A percentile compares a stretch with the other conserved stretches of the same genome.
These are phyloP conservation scores for Globisporangium polare DNA, from an alignment of 352 stramenopile species.

Conservation along the genomic window DNA sequence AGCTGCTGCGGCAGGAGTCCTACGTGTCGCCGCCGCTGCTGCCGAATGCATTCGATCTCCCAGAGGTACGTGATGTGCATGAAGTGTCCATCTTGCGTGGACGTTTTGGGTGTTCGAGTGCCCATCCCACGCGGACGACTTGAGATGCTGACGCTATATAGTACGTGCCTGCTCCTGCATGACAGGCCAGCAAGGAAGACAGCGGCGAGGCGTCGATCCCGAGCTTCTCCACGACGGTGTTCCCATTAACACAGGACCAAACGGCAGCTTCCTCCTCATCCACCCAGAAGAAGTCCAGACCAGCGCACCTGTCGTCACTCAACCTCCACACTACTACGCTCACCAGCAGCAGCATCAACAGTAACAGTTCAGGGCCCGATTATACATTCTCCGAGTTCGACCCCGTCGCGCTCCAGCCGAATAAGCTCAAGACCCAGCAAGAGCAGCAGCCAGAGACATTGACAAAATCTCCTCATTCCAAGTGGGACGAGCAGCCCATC, in stretches of 20 bases:
- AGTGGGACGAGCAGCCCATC: slow-evolving; percentile 55
- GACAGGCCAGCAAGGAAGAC: background rate
- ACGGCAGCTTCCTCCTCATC: background rate
- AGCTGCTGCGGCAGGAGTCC: background rate
- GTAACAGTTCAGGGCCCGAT: background rate
- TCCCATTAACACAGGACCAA: background rate
- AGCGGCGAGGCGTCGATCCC: slow-evolving; percentile 12
- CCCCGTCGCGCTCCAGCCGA: background rate
- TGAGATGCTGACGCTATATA: background rate
- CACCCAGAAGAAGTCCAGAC: background rate
- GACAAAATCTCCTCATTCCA: background rate
- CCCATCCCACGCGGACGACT: background rate
- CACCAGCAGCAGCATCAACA: background rate
- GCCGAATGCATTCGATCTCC: slow-evolving; percentile 10
- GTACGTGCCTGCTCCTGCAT: background rate
- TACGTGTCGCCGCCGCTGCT: background rate
- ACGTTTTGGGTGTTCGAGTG: background rate
- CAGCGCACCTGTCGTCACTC: background rate
- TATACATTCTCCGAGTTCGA: slow-evolving; percentile 29
- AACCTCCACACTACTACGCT: background rate
- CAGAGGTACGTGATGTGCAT: background rate
- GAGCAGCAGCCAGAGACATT: too few species aligned
- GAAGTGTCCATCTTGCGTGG: background rate
- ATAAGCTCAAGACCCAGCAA: background rate
- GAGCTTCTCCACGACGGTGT: slow-evolving; percentile 11